phyloP scores from a whole-genome alignment of 148 eudicot genomes.

The Cornus florida region DNA sequence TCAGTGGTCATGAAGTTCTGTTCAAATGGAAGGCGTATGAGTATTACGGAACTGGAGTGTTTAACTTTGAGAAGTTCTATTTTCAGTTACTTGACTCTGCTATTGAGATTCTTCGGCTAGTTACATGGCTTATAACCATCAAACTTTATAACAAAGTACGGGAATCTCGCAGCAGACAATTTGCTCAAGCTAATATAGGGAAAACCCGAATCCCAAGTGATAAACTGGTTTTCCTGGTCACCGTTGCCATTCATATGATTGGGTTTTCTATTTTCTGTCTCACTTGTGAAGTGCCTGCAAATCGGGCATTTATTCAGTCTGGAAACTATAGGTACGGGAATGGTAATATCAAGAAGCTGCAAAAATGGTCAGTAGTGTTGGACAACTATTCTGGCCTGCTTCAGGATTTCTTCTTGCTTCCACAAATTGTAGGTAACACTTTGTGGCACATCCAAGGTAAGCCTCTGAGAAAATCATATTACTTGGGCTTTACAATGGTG shows the following conservation, averaged over 20 bases:
- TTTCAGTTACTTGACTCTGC: neutral
- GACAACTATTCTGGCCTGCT: neutral
- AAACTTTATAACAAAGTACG: neutral
- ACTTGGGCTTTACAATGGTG: slow-evolving; percentile 11
- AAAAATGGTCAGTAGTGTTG: neutral
- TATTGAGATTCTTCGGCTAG: neutral
- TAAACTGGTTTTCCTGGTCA: neutral
- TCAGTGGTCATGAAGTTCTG: too few relatives aligned
- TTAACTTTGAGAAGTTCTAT: neutral
- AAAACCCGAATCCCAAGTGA: neutral
- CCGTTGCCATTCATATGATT: neutral
- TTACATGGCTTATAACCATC: neutral
- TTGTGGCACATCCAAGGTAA: neutral
- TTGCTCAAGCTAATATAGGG: neutral
- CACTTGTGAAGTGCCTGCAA: too few relatives aligned
- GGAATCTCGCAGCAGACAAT: neutral
- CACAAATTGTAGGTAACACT: neutral
- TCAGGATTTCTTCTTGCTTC: slow-evolving; percentile 6
- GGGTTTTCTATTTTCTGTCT: neutral
- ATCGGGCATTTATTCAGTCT: neutral
- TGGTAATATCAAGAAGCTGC: neutral
- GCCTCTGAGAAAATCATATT: slow-evolving; percentile 8
- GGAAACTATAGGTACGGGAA: neutral
- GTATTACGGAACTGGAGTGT: neutral
- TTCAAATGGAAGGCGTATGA: too few relatives aligned